phyloP scores from a whole-genome alignment of 106 monocot genomes.

The Chionographis japonica region DNA sequence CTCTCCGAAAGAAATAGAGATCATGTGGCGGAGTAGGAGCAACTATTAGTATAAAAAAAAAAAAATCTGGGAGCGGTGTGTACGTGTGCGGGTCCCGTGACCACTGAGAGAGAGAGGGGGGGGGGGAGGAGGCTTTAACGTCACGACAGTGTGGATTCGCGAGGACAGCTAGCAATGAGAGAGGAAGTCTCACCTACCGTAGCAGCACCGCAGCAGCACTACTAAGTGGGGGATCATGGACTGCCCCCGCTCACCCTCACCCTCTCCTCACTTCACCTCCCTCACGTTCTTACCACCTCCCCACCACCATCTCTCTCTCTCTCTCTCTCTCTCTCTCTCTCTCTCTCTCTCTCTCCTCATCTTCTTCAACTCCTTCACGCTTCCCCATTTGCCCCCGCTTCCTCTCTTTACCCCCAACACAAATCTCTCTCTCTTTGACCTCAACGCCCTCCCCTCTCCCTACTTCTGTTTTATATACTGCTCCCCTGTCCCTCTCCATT shows the following conservation, averaged over 20 bases:
- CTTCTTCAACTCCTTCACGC: constrained; percentile 5
- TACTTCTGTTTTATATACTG: too few relatives aligned
- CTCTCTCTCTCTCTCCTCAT: constrained; percentile 5
- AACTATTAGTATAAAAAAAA: too few relatives aligned
- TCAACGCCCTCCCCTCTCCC: background rate
- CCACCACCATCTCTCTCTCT: background rate
- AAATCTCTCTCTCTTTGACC: too few relatives aligned
- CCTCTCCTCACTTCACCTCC: background rate
- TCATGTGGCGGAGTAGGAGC: too few relatives aligned
- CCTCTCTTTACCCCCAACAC: background rate
- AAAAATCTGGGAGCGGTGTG: background rate
- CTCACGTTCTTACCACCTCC: background rate
- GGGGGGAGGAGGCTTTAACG: constrained; percentile 31
- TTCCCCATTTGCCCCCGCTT: background rate
- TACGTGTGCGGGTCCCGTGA: background rate
- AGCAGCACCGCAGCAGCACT: background rate
- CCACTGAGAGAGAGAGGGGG: too few relatives aligned
- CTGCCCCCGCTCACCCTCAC: background rate
- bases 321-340: constrained; percentile 7
- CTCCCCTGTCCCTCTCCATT: too few relatives aligned
- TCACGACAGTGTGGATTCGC: constrained; percentile 47
- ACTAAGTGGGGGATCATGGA: too few relatives aligned
- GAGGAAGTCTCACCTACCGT: constrained; percentile 46
- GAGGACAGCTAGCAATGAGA: constrained; percentile 65
- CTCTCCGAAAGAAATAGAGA: too few relatives aligned